Evolutionary conservation across 1,284 basidiomycete species (phyloP).

Genomic region (Ganoderma lingzhi): DNA sequence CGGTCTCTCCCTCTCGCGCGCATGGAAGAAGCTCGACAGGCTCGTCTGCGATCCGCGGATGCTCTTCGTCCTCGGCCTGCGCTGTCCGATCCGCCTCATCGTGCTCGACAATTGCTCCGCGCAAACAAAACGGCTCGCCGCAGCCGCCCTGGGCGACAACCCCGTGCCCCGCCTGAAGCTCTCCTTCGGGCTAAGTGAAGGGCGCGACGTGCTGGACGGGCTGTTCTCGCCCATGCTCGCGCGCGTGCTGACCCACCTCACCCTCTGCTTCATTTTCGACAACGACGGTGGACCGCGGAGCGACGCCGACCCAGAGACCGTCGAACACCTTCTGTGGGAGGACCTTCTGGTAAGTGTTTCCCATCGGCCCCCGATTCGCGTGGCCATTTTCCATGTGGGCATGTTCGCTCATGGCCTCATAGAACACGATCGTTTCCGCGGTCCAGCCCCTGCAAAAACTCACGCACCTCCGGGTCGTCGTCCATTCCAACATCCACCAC

Average conservation of each 20-base stretch:
- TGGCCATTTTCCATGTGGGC: too few species aligned
- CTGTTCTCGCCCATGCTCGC: neutral
- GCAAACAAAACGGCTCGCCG: too few species aligned
- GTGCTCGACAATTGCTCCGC: neutral
- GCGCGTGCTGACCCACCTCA: neutral
- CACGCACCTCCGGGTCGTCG: slow-evolving; percentile 1
- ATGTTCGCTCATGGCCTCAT: neutral
- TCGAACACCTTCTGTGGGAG: neutral
- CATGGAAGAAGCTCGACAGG: neutral
- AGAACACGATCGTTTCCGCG: neutral
- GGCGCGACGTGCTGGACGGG: neutral
- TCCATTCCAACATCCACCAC: neutral
- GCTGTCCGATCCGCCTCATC: neutral
- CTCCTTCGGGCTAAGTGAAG: neutral
- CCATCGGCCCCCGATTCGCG: too few species aligned
- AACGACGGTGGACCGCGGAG: neutral
- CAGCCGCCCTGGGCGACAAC: neutral
- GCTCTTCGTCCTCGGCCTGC: neutral
- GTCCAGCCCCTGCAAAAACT: neutral
- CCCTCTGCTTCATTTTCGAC: neutral
- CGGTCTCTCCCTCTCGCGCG: neutral
- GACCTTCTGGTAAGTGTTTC: neutral
- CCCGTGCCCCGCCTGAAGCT: neutral
- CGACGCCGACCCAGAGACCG: neutral
- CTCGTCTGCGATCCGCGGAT: neutral